A percentile compares a stretch with the other conserved stretches of the same genome.
These are phyloP conservation scores for Talinum fruticosum DNA, from an alignment of 148 eudicot genomes.

Conservation along the genomic window DNA sequence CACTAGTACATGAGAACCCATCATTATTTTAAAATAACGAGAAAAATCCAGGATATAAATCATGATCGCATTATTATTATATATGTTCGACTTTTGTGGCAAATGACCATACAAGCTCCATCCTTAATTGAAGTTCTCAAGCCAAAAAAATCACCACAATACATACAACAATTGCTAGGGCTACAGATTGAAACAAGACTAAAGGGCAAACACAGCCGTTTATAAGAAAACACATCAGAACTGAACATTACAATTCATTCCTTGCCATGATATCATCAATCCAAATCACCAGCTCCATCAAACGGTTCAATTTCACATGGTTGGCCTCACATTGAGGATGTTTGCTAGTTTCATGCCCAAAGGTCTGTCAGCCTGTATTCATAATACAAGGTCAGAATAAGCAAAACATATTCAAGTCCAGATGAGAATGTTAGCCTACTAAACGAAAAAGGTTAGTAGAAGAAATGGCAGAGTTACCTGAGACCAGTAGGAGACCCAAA, in stretches of 20 bases:
- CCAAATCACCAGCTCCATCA: neutral
- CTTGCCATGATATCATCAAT: neutral
- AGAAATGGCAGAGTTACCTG: conserved; percentile 43
- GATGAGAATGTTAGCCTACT: neutral
- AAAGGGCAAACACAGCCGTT: neutral
- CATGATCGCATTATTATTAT: neutral
- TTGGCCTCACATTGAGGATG: conserved; percentile 78
- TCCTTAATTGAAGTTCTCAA: neutral
- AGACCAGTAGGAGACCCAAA: conserved; percentile 92
- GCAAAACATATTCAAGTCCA: neutral
- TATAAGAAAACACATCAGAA: neutral
- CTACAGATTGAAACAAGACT: neutral
- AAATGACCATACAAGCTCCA: neutral
- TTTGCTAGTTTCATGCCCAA: conserved; percentile 82
- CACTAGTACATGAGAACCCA: too few relatives aligned
- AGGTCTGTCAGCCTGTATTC: conserved; percentile 65
- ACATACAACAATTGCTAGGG: neutral
- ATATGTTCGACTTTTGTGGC: neutral
- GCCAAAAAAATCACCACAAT: neutral
- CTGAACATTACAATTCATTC: neutral
- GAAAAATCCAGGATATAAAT: neutral
- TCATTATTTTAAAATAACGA: too few relatives aligned
- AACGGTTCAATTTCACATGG: conserved; percentile 44
- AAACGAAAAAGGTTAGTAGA: neutral
- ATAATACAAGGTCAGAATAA: neutral